Evolutionary conservation across 2,329 filamentous ascomycete genomes (phyloP).

Genomic region (Balansia obtecta): DNA sequence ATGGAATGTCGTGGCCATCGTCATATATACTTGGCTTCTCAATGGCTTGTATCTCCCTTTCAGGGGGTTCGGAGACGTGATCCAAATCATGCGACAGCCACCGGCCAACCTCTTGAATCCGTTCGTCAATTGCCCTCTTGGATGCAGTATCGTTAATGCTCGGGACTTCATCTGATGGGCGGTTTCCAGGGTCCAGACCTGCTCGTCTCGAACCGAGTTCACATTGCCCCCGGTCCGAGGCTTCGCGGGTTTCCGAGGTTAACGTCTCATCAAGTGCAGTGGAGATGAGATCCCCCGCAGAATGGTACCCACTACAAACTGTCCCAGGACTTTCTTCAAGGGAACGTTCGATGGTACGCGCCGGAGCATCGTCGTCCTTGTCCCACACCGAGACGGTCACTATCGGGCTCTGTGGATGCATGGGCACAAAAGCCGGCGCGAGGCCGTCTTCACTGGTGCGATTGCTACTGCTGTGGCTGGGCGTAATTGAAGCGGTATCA

Average conservation of each 20-base stretch:
- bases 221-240: constrained; percentile 28
- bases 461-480: constrained; percentile 35
- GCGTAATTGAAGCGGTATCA: constrained; percentile 30
- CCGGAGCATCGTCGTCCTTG: constrained; percentile 24
- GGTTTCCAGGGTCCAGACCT: constrained; percentile 35
- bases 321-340: constrained; percentile 26
- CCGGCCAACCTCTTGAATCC: constrained; percentile 35
- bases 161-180: constrained; percentile 28
- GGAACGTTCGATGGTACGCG: constrained; percentile 27
- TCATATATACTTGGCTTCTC: constrained; percentile 10
- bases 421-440: constrained; percentile 24
- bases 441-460: constrained; percentile 38
- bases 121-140: constrained; percentile 29
- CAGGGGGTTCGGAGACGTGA: constrained; percentile 14
- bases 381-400: constrained; percentile 46
- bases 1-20: constrained; percentile 29
- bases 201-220: constrained; percentile 26
- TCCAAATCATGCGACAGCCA: constrained; percentile 33
- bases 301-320: constrained; percentile 21
- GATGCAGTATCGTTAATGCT: constrained; percentile 38
- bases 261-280: constrained; percentile 11
- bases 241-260: constrained; percentile 22
- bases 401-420: constrained; percentile 37
- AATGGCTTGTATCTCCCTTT: constrained; percentile 14
- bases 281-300: constrained; percentile 28